Conservation (phyloP, 306 rosid genomes). For the Vigna unguiculata region DNA sequence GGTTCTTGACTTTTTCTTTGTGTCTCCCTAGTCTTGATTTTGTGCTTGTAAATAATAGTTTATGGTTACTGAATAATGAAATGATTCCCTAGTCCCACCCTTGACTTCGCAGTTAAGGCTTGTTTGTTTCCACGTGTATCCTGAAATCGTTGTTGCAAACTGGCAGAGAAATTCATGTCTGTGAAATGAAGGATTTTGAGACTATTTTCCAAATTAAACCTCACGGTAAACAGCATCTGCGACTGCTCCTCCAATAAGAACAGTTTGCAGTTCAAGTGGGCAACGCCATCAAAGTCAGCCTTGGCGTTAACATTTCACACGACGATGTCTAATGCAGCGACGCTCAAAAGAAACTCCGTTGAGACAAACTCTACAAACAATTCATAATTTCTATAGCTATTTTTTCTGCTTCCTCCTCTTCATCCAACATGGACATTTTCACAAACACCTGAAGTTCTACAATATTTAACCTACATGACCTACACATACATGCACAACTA, state of each 20-base stretch:
- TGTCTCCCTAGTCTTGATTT: slow-evolving; percentile 4
- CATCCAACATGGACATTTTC: no score
- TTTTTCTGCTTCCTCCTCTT: not conserved
- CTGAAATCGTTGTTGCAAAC: not conserved
- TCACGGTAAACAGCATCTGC: slow-evolving; percentile 1
- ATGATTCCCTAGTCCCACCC: not conserved
- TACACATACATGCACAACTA: no score
- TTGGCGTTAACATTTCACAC: slow-evolving; percentile 17
- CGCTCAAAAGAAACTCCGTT: not conserved
- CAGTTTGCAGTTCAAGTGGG: not conserved
- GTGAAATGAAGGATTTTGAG: not conserved
- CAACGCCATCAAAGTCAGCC: slow-evolving; percentile 19
- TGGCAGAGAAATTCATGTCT: not conserved
- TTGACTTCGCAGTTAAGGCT: no score
- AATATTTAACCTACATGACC: no score
- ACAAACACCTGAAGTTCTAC: no score
- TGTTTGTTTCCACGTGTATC: not conserved
- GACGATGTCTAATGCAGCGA: no score
- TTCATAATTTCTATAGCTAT: not conserved
- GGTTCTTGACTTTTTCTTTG: slow-evolving; percentile 25
- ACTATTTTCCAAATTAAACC: not conserved
- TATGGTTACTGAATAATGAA: not conserved
- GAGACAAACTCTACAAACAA: slow-evolving; percentile 19
- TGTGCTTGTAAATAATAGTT: not conserved
- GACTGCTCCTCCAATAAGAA: not conserved